Evolutionary conservation across 345 rosid species (phyloP).

Genomic region (Streptanthus diversifolius): DNA sequence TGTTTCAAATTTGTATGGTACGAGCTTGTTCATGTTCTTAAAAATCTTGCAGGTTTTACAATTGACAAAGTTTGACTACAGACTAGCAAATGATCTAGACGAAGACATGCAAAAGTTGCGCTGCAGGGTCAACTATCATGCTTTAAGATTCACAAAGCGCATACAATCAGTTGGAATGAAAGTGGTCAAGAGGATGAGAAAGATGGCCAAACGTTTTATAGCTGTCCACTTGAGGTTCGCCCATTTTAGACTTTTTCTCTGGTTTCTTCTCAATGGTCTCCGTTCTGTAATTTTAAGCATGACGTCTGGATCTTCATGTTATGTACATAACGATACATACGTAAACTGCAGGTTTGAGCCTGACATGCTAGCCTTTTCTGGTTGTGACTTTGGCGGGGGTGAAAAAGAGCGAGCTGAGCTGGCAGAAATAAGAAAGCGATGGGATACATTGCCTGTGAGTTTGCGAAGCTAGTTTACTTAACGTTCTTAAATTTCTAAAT

Average conservation of each 20-base stretch:
- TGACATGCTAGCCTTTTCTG: constrained; percentile 99
- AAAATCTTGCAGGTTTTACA: constrained; percentile 78
- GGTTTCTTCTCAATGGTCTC: constrained; percentile 1
- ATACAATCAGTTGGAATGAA: constrained; percentile 73
- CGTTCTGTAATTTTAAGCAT: not conserved
- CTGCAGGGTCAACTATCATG: constrained; percentile 89
- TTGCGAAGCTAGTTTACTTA: constrained; percentile 10
- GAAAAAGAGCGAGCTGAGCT: constrained; percentile 90
- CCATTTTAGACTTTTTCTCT: not conserved
- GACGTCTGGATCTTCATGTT: not conserved
- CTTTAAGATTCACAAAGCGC: constrained; percentile 81
- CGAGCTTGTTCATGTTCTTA: constrained; percentile 5
- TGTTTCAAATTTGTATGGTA: not conserved
- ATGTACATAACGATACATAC: constrained; percentile 1
- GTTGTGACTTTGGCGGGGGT: constrained; percentile 99
- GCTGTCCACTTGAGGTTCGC: constrained; percentile 91
- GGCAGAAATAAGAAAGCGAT: constrained; percentile 87
- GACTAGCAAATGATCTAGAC: constrained; percentile 86
- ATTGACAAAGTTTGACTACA: constrained; percentile 94
- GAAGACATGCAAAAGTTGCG: constrained; percentile 89
- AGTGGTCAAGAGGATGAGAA: constrained; percentile 70
- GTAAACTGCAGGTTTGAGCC: constrained; percentile 77
- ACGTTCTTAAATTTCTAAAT: not conserved
- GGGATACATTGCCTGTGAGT: constrained; percentile 97
- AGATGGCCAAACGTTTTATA: constrained; percentile 72